Evolutionary conservation across 768 basidiomycete genomes (phyloP), one percentile per base, ranked within the genome.

Genomic region (Hericium erinaceus): DNA sequence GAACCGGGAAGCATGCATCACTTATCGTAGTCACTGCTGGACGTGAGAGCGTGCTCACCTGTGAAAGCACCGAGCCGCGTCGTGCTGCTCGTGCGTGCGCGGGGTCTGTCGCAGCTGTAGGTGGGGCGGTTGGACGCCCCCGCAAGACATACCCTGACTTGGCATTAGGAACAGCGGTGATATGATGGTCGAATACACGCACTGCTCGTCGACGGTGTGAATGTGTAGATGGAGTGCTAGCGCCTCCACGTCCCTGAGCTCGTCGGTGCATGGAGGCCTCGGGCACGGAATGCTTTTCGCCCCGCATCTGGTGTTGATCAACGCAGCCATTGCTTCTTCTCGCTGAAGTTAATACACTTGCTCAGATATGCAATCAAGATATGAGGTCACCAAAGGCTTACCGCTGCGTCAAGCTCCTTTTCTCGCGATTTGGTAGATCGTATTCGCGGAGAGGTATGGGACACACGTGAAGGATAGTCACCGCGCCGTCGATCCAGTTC

Each of bases 211-310:
- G 26, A 63, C 54, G 12, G 55, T 49, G 38, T 63, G 62, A 3
- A 63, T 61, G 38, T 63, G 62, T 39, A 63, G 37, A 39, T 63
- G 62, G 52, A 51, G 59, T 16, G 62, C 59, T 22, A 63, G 55
- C 33, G 60, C 62, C 5, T 54, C 48, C 22, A 63, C 62, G 33
- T 57, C 58, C 6, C 18, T 46, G 7, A 63, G 54, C 15, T 62
- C 41, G 13, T 58, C 60, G 12, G 40, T 38, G 37, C 62, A 63
- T 5, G 58, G 58, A 3, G 55, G 38, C 2, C 62, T 49, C 33
- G 52, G 55, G 41, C 62, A 63, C 26, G 57, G 56, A 4, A 63
- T 18, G 2, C 40, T 18, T 1, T 55, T 57, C 9, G 55, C 58
- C n/a, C 55, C 62, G 24, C 58, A 58, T 20, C 41, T 28, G 2